Conservation (phyloP, 2,329 filamentous ascomycete species). For the Cercospora sp. region DNA sequence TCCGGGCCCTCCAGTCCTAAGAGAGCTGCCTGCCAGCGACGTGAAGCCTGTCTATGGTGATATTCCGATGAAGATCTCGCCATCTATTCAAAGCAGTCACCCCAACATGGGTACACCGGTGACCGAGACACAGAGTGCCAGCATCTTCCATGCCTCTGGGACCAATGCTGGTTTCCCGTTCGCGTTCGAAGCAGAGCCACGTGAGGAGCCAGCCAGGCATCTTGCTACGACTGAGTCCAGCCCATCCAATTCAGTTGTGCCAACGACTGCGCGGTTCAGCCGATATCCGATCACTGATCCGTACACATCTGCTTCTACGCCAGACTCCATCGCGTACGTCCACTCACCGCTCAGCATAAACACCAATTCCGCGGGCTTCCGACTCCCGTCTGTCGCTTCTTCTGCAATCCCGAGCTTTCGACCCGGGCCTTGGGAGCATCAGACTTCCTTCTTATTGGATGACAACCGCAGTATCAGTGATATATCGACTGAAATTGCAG, state of each 20-base stretch:
- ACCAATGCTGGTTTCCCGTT: slow-evolving; percentile 20
- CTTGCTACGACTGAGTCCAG: slow-evolving; percentile 16
- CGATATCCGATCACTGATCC: slow-evolving; percentile 25
- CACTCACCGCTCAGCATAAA: slow-evolving; percentile 26
- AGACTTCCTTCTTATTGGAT: slow-evolving; percentile 53
- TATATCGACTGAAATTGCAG: slow-evolving; percentile 54
- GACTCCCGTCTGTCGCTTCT: slow-evolving; percentile 14
- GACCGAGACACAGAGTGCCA: slow-evolving; percentile 39
- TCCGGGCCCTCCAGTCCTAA: slow-evolving; percentile 13
- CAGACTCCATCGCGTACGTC: slow-evolving; percentile 26
- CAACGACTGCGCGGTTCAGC: slow-evolving; percentile 16
- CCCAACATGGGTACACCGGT: slow-evolving; percentile 28
- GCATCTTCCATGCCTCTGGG: slow-evolving; percentile 37
- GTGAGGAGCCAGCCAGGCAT: not conserved
- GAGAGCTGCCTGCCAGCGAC: slow-evolving; percentile 21
- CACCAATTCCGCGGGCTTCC: slow-evolving; percentile 19
- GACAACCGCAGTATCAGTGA: slow-evolving; percentile 59
- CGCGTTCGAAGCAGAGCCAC: not conserved
- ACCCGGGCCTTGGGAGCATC: slow-evolving; percentile 20
- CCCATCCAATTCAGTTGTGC: slow-evolving; percentile 26
- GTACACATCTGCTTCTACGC: slow-evolving; percentile 19
- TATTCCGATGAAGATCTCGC: slow-evolving; percentile 23
- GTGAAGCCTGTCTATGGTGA: slow-evolving; percentile 22
- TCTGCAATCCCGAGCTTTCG: slow-evolving; percentile 23
- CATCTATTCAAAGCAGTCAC: slow-evolving; percentile 16